These are phyloP conservation scores for Artemisia tridentata DNA, from an alignment of 129 eudicot species.

Conservation along the genomic window DNA sequence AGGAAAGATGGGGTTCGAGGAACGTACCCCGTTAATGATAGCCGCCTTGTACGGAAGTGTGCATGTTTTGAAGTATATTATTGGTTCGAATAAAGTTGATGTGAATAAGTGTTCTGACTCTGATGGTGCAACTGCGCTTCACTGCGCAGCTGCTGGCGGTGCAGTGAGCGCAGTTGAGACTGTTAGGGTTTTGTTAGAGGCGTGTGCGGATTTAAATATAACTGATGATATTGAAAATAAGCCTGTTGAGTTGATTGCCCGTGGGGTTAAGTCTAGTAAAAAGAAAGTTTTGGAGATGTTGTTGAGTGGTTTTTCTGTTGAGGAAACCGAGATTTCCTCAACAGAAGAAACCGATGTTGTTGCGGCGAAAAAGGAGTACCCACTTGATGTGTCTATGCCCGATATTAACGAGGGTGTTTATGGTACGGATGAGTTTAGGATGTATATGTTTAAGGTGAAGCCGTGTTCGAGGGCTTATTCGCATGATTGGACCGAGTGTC, in stretches of 20 bases:
- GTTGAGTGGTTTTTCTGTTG: slow-evolving; percentile 37
- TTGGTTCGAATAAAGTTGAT: slow-evolving; percentile 37
- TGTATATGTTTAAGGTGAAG: slow-evolving; percentile 88
- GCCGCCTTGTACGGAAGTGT: slow-evolving; percentile 75
- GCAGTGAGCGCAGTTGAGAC: slow-evolving; percentile 31
- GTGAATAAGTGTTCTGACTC: slow-evolving; percentile 61
- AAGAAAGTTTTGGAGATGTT: slow-evolving; percentile 52
- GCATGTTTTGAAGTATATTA: slow-evolving; percentile 42
- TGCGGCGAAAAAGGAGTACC: slow-evolving; percentile 64
- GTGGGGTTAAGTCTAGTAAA: slow-evolving; percentile 32
- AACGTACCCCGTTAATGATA: slow-evolving; percentile 75
- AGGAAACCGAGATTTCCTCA: slow-evolving; percentile 23
- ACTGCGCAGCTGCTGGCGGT: slow-evolving; percentile 91
- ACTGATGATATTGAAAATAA: slow-evolving; percentile 49
- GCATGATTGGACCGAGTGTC: slow-evolving; percentile 99
- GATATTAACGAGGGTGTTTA: slow-evolving; percentile 86
- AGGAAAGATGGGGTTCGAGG: slow-evolving; percentile 69
- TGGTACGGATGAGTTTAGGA: slow-evolving; percentile 80
- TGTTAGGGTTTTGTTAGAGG: slow-evolving; percentile 50
- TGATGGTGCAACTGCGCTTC: slow-evolving; percentile 87
- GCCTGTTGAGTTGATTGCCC: slow-evolving; percentile 47
- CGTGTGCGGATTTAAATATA: slow-evolving; percentile 40
- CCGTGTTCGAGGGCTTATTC: slow-evolving; percentile 95
- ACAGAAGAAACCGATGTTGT: slow-evolving; percentile 17
- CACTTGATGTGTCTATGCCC: slow-evolving; percentile 65